Percentiles rank a stretch among this genome's conserved stretches.
Conservation (phyloP, 1,139 yeast genomes). For the Magnusiomyces clavatus region DNA sequence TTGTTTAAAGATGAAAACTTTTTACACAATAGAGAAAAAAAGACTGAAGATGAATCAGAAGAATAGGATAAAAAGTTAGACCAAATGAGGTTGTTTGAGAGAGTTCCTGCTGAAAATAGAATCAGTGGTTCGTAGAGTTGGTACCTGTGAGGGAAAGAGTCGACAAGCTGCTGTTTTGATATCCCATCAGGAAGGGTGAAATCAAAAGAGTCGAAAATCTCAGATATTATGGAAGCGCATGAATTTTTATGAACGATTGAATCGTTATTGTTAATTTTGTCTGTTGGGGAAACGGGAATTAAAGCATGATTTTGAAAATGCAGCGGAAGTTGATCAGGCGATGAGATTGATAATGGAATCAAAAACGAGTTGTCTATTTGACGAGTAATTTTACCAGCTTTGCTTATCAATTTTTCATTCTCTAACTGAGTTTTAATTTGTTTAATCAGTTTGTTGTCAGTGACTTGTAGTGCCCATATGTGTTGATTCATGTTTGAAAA, state of each 20-base stretch:
- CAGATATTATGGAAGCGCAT: constrained; percentile 1
- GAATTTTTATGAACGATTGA: constrained; percentile 18
- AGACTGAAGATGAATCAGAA: constrained; percentile 6
- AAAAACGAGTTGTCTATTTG: constrained; percentile 6
- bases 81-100: constrained; percentile 40
- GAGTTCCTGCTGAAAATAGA: constrained; percentile 37
- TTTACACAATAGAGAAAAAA: background rate
- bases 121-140: constrained; percentile 63
- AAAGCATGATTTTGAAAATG: background rate
- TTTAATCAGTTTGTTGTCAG: constrained; percentile 20
- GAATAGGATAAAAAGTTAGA: background rate
- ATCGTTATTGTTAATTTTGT: constrained; percentile 14
- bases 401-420: constrained; percentile 17
- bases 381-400: constrained; percentile 22
- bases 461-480: constrained; percentile 8
- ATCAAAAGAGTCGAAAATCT: background rate
- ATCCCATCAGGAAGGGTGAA: background rate
- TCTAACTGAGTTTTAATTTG: constrained; percentile 27
- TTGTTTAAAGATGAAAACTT: background rate
- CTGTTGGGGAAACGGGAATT: background rate
- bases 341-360: constrained; percentile 9
- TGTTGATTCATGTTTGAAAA: background rate
- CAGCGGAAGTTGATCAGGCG: background rate
- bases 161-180: constrained; percentile 3
- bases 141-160: constrained; percentile 43